Percentiles rank a stretch among this genome's conserved stretches.
These are phyloP conservation scores for Triangularia verruculosa DNA, from an alignment of 2,329 filamentous ascomycete species.

Conservation along the genomic window DNA sequence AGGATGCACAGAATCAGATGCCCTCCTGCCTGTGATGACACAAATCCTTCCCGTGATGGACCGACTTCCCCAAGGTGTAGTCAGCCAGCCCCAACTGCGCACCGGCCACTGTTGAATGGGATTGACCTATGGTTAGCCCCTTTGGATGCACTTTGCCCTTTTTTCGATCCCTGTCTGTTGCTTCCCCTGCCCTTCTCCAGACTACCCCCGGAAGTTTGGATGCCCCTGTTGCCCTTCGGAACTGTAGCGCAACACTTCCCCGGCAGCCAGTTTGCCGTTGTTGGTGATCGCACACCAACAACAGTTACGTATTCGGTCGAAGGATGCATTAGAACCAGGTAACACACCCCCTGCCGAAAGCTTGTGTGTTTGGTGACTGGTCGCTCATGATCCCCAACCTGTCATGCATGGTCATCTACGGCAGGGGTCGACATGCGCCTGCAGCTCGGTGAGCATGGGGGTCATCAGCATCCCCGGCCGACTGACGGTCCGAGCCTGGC, in stretches of 20 bases:
- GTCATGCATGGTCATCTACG: neutral
- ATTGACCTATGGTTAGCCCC: neutral
- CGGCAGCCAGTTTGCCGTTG: neutral
- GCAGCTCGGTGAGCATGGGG: neutral
- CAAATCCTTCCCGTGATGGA: neutral
- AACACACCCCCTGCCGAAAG: neutral
- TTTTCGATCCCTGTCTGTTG: neutral
- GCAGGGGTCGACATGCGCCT: neutral
- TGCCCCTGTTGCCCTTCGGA: neutral
- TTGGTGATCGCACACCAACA: neutral
- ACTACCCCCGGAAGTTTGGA: neutral
- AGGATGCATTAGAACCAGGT: neutral
- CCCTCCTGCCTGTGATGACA: neutral
- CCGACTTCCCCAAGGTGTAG: neutral
- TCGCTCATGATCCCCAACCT: neutral
- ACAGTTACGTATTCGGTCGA: neutral
- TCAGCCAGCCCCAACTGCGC: neutral
- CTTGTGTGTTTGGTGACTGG: neutral
- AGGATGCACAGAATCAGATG: neutral
- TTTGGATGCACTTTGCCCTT: neutral
- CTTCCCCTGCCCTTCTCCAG: neutral
- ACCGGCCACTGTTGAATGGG: neutral
- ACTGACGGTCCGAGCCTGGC: neutral
- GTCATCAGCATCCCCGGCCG: neutral
- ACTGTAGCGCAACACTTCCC: neutral